These are phyloP conservation scores for Thermothielavioides terrestris DNA, from an alignment of 495 filamentous ascomycete species.

Conservation along the genomic window DNA sequence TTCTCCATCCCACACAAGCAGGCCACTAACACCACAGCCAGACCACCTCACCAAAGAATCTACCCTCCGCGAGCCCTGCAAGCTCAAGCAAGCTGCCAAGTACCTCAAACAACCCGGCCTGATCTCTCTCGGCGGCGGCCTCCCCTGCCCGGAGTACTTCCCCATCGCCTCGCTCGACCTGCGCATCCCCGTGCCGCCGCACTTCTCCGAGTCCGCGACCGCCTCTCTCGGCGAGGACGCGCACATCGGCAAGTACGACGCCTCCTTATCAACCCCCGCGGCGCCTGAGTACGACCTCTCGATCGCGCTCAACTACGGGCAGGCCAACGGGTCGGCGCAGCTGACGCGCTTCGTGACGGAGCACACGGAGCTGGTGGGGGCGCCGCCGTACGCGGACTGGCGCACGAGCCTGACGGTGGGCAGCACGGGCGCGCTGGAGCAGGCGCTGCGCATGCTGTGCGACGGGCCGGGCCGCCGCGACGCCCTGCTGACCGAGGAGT, in stretches of 20 bases:
- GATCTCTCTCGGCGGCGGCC: slow-evolving; percentile 86
- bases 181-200: slow-evolving; percentile 33
- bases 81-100: slow-evolving; percentile 67
- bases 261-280: slow-evolving; percentile 41
- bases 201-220: slow-evolving; percentile 62
- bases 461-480: slow-evolving; percentile 54
- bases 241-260: slow-evolving; percentile 73
- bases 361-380: slow-evolving; percentile 74
- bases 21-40: slow-evolving; percentile 14
- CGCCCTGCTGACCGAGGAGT: slow-evolving; percentile 72
- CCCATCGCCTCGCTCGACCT: slow-evolving; percentile 45
- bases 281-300: slow-evolving; percentile 55
- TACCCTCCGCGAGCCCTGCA: slow-evolving; percentile 48
- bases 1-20: background rate
- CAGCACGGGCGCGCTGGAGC: slow-evolving; percentile 69
- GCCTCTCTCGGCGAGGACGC: slow-evolving; percentile 45
- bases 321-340: slow-evolving; percentile 77
- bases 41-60: slow-evolving; percentile 51
- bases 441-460: slow-evolving; percentile 67
- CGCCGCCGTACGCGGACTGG: slow-evolving; percentile 80
- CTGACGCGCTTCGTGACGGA: slow-evolving; percentile 82
- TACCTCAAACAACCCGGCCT: slow-evolving; percentile 61
- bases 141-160: slow-evolving; percentile 85
- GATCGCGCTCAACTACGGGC: slow-evolving; percentile 83
- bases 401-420: slow-evolving; percentile 64